Evolutionary conservation across 2,329 filamentous ascomycete species (phyloP), one percentile per base, ranked within the genome.

Genomic region (Cladophialophora immunda): DNA sequence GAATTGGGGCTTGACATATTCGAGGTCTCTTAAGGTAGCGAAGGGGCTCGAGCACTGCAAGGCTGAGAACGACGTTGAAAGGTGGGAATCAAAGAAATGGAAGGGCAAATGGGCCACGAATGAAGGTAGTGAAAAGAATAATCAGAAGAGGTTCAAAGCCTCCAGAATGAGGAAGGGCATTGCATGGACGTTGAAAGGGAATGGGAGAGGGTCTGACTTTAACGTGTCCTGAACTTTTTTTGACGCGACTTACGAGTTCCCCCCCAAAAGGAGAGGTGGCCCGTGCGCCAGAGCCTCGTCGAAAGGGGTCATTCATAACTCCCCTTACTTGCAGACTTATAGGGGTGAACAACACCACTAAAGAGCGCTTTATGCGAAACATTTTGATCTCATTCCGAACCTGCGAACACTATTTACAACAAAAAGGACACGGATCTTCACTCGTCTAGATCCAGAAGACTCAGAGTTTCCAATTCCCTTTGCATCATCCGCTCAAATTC

Each of bases 401-500:
- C 9, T 50, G 45, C 45, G 19, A 25, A 50, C 19, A 50, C 22
- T 50, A 50, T 50, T 22, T 50, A 50, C 45, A 50, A 50, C 45
- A 50, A 19, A 50, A 4, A 52, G 9, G 15, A 34, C 11, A 3
- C 4, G 3, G 15, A 52, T 11, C 0, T 50, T 50, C 59, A 72
- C 22, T 69, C 68, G 54, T 73, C 55, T 29, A 62, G 82, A 65
- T 88, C 87, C 63, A 87, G 77, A 73, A 89, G 73, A 60, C 83
- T 80, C 70, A 90, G 74, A 25, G 86, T 79, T 58, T 89, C 85
- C 72, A 90, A 73, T 73, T 90, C 88, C 53, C 81, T 83, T 74
- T 81, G 80, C n/a, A 90, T 83, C 56, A 89, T 78, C 29, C 82
- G 77, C 74, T 87, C 83, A 75, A 90, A 90, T 65, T 89, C 87